phyloP scores from a whole-genome alignment of 169 alveolate species.

The Babesia microti region DNA sequence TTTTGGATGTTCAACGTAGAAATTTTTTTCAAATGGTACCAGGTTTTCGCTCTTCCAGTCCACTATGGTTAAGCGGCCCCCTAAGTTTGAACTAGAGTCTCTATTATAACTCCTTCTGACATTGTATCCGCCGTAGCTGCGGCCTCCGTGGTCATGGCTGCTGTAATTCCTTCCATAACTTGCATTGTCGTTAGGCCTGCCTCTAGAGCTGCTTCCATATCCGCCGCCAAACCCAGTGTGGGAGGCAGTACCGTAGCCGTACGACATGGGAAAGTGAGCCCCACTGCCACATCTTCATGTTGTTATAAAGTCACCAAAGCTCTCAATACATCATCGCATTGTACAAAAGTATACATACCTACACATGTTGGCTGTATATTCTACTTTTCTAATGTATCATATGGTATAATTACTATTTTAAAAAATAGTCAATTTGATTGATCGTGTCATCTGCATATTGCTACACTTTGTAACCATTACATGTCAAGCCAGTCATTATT shows the following conservation, averaged over 20 bases:
- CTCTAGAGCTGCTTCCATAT: constrained; percentile 4
- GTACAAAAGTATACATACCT: background rate
- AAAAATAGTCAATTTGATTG: background rate
- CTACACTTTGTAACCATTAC: background rate
- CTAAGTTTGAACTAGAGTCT: constrained; percentile 40
- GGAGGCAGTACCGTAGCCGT: constrained; percentile 1
- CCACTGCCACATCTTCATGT: constrained; percentile 12
- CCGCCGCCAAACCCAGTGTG: constrained; percentile 18
- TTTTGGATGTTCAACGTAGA: constrained; percentile 80
- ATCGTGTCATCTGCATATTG: background rate
- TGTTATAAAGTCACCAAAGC: constrained; percentile 3
- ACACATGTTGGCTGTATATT: background rate
- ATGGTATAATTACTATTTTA: background rate
- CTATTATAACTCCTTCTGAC: constrained; percentile 3
- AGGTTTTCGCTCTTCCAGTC: constrained; percentile 73
- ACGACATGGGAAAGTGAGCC: constrained; percentile 4
- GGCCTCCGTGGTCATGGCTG: no score
- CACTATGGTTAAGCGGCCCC: constrained; percentile 56
- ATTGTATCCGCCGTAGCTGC: no score
- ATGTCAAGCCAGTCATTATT: background rate
- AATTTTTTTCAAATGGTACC: constrained; percentile 84
- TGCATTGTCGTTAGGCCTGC: constrained; percentile 1
- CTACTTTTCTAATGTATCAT: background rate
- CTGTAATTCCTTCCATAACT: no score
- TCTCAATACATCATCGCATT: background rate